phyloP scores from a whole-genome alignment of 83 land plant species.

The Picea mariana region DNA sequence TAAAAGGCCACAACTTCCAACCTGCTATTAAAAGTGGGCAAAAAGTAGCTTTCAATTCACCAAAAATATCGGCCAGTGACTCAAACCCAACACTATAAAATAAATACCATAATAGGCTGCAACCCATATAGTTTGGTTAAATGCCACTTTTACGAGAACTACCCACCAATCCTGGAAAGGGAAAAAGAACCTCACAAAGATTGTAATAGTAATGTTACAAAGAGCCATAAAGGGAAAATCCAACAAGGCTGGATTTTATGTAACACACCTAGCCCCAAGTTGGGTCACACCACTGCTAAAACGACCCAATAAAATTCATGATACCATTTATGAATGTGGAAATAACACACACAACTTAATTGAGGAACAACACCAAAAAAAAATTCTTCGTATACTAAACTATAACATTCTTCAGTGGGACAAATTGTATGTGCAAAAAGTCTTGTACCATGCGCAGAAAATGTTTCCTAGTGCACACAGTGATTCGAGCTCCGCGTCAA shows the following conservation, averaged over 20 bases:
- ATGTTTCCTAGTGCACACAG: no score
- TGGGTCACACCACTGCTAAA: no score
- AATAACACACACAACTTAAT: no score
- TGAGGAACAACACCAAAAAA: no score
- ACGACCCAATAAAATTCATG: no score
- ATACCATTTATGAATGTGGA: no score
- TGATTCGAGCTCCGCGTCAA: no score
- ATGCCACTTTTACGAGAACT: slow-evolving; percentile 84
- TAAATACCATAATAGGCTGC: slow-evolving; percentile 88
- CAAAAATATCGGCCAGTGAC: slow-evolving; percentile 63
- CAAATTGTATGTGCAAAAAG: no score
- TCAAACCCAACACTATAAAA: slow-evolving; percentile 70
- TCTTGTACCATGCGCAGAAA: no score
- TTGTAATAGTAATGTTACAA: slow-evolving; percentile 90
- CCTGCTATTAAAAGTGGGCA: slow-evolving; percentile 92
- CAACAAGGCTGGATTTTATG: slow-evolving; percentile 91
- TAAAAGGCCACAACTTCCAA: slow-evolving; percentile 99
- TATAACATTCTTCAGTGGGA: no score
- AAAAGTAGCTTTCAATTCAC: slow-evolving; percentile 74
- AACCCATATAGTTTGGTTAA: slow-evolving; percentile 89
- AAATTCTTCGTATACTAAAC: no score
- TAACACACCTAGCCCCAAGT: no score
- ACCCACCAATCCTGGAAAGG: slow-evolving; percentile 97
- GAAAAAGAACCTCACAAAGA: slow-evolving; percentile 85
- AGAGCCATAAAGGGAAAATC: slow-evolving; percentile 87